Conservation (phyloP, 2,329 filamentous ascomycete species). For the Sporothrix schenckii region DNA sequence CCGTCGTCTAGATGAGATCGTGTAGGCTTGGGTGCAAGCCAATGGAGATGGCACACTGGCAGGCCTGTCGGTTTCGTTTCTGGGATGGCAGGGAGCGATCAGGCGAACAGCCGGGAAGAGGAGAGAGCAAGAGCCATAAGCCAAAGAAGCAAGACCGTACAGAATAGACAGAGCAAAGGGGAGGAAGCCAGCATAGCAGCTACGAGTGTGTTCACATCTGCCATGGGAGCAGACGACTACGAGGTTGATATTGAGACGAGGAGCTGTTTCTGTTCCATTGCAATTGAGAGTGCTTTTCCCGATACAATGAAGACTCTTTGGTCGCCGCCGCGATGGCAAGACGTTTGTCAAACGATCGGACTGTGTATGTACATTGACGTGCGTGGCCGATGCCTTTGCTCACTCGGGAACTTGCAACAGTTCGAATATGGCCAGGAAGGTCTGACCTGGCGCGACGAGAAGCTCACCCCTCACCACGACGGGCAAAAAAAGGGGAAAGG, state of each 20-base stretch:
- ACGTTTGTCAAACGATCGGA: neutral
- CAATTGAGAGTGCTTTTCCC: neutral
- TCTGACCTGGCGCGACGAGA: neutral
- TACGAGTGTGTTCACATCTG: neutral
- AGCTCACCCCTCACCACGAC: neutral
- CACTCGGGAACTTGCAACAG: neutral
- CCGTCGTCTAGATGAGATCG: constrained; percentile 18
- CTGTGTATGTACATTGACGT: neutral
- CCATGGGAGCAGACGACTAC: neutral
- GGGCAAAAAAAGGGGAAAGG: constrained; percentile 25
- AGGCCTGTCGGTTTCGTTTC: neutral
- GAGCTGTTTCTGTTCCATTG: neutral
- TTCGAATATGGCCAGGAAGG: no score
- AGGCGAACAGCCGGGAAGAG: neutral
- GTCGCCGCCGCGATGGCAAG: constrained; percentile 4
- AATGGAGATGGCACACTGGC: neutral
- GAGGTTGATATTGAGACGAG: constrained; percentile 2
- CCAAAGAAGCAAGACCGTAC: constrained; percentile 17
- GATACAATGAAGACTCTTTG: neutral
- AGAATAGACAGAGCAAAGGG: constrained; percentile 28
- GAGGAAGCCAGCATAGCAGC: constrained; percentile 5
- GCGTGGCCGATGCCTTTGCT: constrained; percentile 1
- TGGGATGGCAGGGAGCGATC: constrained; percentile 14
- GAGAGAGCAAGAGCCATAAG: neutral
- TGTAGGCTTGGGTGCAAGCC: neutral